Evolutionary conservation across 2,329 filamentous ascomycete genomes (phyloP).

Genomic region (Microsporum canis): DNA sequence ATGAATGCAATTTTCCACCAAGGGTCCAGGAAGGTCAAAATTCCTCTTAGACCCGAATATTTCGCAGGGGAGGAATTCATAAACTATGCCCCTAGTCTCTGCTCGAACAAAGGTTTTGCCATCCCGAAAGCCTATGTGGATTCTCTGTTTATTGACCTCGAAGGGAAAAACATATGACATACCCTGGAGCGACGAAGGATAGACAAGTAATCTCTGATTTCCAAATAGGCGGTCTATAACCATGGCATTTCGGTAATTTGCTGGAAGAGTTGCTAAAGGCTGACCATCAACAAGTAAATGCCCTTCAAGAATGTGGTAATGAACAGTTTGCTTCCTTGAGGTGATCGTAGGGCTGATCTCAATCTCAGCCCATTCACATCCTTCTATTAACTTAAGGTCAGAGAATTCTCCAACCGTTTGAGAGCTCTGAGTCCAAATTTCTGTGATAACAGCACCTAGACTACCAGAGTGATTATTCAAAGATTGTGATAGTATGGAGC

Average conservation of each 20-base stretch:
- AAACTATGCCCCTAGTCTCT: constrained; percentile 2
- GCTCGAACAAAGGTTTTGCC: constrained; percentile 28
- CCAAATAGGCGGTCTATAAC: constrained; percentile 21
- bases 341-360: neutral
- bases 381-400: neutral
- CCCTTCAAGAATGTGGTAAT: constrained; percentile 26
- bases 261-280: constrained; percentile 22
- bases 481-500: constrained; percentile 24
- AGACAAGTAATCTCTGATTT: constrained; percentile 8
- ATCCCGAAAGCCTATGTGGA: constrained; percentile 15
- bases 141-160: constrained; percentile 23
- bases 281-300: constrained; percentile 25
- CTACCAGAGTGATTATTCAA: constrained; percentile 22
- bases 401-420: neutral
- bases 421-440: constrained; percentile 33
- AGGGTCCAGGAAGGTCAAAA: constrained; percentile 22
- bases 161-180: constrained; percentile 19
- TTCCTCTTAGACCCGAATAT: constrained; percentile 17
- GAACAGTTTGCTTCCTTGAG: constrained; percentile 9
- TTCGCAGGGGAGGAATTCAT: constrained; percentile 25
- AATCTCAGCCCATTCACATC: constrained; percentile 1
- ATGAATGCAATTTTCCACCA: constrained; percentile 35
- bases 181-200: constrained; percentile 21
- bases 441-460: constrained; percentile 29
- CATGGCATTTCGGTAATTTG: constrained; percentile 17